Conservation (phyloP, 495 filamentous ascomycete genomes). For the Neurospora sp. region DNA sequence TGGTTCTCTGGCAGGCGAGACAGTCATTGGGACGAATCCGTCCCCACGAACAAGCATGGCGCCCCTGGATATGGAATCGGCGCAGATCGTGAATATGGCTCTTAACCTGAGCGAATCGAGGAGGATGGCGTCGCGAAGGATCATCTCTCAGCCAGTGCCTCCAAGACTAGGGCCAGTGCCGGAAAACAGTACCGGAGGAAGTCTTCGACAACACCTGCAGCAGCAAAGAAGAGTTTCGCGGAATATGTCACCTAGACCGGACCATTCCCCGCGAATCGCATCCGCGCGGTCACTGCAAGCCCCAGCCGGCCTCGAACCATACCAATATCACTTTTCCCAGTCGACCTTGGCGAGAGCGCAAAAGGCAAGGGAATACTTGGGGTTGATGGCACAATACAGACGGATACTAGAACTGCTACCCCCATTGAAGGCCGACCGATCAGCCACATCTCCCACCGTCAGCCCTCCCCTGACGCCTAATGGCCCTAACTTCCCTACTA, state of each 20-base stretch:
- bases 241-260: conserved; percentile 47
- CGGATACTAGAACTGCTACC: conserved; percentile 65
- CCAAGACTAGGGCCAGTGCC: conserved; percentile 35
- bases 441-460: conserved; percentile 17
- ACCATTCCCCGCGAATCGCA: conserved; percentile 28
- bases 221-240: conserved; percentile 51
- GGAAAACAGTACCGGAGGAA: conserved; percentile 38
- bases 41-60: conserved; percentile 12
- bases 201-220: conserved; percentile 54
- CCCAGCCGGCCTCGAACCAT: conserved; percentile 31
- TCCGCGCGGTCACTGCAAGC: conserved; percentile 32
- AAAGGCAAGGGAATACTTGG: conserved; percentile 67
- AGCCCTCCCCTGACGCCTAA: conserved; percentile 24
- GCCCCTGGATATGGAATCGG: conserved; percentile 57
- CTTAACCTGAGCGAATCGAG: conserved; percentile 80
- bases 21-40: conserved; percentile 5
- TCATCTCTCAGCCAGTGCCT: conserved; percentile 40
- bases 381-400: conserved; percentile 70
- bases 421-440: conserved; percentile 45
- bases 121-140: conserved; percentile 47
- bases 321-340: conserved; percentile 57
- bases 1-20: conserved; percentile 12
- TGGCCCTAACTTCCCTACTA: conserved; percentile 9
- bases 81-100: conserved; percentile 84
- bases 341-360: conserved; percentile 71